Base-by-base conservation (phyloP, 2,329 filamentous ascomycete genomes). In the Bertia moriformis region DNA sequence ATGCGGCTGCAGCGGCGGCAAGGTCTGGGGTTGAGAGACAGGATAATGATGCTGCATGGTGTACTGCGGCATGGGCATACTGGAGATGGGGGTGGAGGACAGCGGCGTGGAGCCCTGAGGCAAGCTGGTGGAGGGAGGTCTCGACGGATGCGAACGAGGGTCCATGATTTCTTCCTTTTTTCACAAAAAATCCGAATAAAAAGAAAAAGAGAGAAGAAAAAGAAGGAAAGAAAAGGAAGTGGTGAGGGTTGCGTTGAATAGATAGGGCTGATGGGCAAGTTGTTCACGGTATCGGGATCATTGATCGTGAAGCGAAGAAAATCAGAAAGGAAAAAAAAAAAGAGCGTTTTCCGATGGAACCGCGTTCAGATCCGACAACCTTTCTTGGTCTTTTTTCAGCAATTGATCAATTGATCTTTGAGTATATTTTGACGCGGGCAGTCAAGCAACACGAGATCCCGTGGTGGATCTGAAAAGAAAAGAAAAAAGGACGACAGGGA, bases 51-150 rank as follows among this genome's bases (percentile, higher is more conserved):
- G 59, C 53, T 62, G 60, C 57, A 61, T 62, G 46, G 56, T 53
- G 51, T 64, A 65, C 43, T 62, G 60, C 42, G 61, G 61, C 56
- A 63, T 62, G 13, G 54, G 57, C 55, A 61, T 59, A 46, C 57
- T 62, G 46, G 61, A 61, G 49, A 62, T 54, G 36, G 61, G 58
- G 42, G 32, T 35, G 12, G 32, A 35, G 32, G 32, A 35, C 7
- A 35, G 32, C 12, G 32, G 32, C 32, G 60, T 58, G 38, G 59
- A 57, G 46, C 56, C 55, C 48, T 62, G 61, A 41, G 60, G 59
- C 43, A 63, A 45, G 44, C 52, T 61, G 51, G 61, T 61, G 42
- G 62, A 63, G 17, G 61, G 55, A 48, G n/a, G 27, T 40, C 46
- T 46, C 43, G 47, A 41, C 35, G 48, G 47, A 14, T 49, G 41